Percentiles rank a stretch among this genome's conserved stretches.
Conservation (phyloP, 805 yeast genomes). For the Ogataea methylovora region DNA sequence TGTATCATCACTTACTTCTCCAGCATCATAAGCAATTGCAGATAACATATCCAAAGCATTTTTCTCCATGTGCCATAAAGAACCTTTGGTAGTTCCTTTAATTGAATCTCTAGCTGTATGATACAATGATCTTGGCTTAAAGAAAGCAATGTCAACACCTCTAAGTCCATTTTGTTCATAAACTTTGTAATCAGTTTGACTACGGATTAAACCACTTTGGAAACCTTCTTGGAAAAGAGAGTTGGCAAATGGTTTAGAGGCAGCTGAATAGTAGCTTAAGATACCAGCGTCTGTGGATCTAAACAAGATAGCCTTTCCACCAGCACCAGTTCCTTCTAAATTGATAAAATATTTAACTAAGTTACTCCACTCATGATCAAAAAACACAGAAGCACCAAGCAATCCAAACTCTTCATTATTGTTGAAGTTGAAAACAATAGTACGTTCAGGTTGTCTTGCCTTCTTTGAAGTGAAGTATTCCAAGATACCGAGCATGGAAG, state of each 20-base stretch:
- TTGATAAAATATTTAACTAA: constrained; percentile 62
- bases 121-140: constrained; percentile 73
- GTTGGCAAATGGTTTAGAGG: constrained; percentile 64
- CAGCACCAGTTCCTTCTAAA: constrained; percentile 90
- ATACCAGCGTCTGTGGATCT: constrained; percentile 77
- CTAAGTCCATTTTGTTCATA: constrained; percentile 62
- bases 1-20: constrained; percentile 24
- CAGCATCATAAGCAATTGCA: constrained; percentile 32
- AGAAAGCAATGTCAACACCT: constrained; percentile 88
- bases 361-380: constrained; percentile 65
- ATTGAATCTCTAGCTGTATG: constrained; percentile 75
- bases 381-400: constrained; percentile 69
- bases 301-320: constrained; percentile 76
- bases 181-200: constrained; percentile 82
- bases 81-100: constrained; percentile 51
- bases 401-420: constrained; percentile 87
- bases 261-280: constrained; percentile 48
- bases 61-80: constrained; percentile 81
- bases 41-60: constrained; percentile 55
- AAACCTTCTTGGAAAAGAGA: constrained; percentile 84
- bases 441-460: constrained; percentile 52
- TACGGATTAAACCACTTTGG: constrained; percentile 57
- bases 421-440: constrained; percentile 77
- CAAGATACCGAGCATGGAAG: constrained; percentile 67
- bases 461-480: constrained; percentile 31